Evolutionary conservation across 1,284 basidiomycete species (phyloP).

Genomic region (Ceratobasidium sp.): DNA sequence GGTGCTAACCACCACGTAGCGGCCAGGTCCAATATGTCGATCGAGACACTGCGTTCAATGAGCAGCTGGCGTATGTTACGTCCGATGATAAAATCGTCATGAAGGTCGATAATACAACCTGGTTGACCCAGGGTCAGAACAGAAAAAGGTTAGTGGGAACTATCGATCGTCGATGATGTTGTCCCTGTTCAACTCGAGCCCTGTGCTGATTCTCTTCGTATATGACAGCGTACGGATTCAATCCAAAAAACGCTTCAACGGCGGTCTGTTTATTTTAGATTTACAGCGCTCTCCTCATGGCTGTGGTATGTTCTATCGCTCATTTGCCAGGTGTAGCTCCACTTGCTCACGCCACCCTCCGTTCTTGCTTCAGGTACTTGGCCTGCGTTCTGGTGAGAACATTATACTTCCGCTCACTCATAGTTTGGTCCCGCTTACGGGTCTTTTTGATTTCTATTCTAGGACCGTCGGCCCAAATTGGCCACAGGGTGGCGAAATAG

Average conservation of each 20-base stretch:
- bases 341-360: neutral
- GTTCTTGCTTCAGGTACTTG: constrained; percentile 62
- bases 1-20: constrained; percentile 46
- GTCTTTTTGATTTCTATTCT: constrained; percentile 5
- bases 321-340: neutral
- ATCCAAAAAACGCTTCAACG: constrained; percentile 58
- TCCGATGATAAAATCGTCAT: constrained; percentile 45
- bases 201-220: too few relatives aligned
- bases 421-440: neutral
- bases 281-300: constrained; percentile 75
- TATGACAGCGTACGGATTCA: constrained; percentile 50
- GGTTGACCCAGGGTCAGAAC: constrained; percentile 40
- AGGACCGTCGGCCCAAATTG: constrained; percentile 45
- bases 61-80: constrained; percentile 44
- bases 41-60: constrained; percentile 40
- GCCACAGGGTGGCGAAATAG: constrained; percentile 44
- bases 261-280: constrained; percentile 75
- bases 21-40: constrained; percentile 67
- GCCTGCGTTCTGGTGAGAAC: constrained; percentile 67
- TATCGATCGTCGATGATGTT: neutral
- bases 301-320: constrained; percentile 61
- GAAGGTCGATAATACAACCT: constrained; percentile 46
- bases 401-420: constrained; percentile 62
- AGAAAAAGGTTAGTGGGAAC: constrained; percentile 44
- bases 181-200: too few relatives aligned